These are phyloP conservation scores for Kingdonia uniflora DNA, from an alignment of 164 flowering plant genomes.

Conservation along the genomic window DNA sequence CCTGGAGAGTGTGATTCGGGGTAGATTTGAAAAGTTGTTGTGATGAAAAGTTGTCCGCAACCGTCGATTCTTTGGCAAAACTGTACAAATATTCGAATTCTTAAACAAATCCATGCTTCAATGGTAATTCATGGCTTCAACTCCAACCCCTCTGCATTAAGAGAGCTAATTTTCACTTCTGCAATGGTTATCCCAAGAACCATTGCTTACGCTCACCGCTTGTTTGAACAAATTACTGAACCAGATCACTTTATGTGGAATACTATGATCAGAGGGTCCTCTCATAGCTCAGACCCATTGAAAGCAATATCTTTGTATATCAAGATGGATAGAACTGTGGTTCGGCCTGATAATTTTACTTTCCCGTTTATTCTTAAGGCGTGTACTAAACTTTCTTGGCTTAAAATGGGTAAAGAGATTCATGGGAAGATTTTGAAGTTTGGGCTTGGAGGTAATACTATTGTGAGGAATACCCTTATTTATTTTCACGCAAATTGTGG, in stretches of 20 bases:
- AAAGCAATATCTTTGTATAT: conserved; percentile 34
- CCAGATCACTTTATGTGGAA: conserved; percentile 76
- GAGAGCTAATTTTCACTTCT: conserved; percentile 45
- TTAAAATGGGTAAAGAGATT: conserved; percentile 34
- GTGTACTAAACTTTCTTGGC: conserved; percentile 50
- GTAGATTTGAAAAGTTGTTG: neutral
- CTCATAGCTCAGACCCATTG: conserved; percentile 43
- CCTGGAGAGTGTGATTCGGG: too few relatives aligned
- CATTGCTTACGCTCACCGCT: conserved; percentile 45
- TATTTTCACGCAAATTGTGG: conserved; percentile 68
- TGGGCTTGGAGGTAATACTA: conserved; percentile 43
- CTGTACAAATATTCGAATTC: conserved; percentile 28
- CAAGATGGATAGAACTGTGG: conserved; percentile 38
- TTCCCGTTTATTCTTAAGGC: conserved; percentile 71
- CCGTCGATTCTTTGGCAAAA: conserved; percentile 38
- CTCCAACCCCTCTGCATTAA: conserved; percentile 31
- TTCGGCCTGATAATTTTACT: conserved; percentile 48
- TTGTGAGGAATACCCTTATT: conserved; percentile 57
- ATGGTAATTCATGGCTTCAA: conserved; percentile 52
- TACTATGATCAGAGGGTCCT: conserved; percentile 61
- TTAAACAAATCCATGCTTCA: conserved; percentile 57
- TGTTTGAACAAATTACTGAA: conserved; percentile 48
- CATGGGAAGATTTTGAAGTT: conserved; percentile 46
- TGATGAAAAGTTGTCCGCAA: conserved; percentile 37
- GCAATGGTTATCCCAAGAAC: conserved; percentile 34